Conservation (phyloP, 176 grass and related monocot genomes). For the Neostapfia colusana region DNA sequence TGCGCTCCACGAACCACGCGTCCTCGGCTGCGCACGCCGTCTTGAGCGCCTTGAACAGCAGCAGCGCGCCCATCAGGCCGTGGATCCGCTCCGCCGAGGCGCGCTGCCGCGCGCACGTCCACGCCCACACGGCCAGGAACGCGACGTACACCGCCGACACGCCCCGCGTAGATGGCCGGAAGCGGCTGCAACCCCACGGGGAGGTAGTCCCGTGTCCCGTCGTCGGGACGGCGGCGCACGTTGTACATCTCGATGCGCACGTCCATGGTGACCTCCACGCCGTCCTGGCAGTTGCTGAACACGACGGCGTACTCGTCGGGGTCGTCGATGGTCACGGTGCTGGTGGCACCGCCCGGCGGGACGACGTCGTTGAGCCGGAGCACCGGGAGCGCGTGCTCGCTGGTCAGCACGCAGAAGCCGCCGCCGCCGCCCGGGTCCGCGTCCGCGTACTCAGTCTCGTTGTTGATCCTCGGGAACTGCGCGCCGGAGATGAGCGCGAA, state of each 20-base stretch:
- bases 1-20: constrained; percentile 55
- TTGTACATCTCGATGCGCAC: constrained; percentile 75
- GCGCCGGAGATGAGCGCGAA: constrained; percentile 56
- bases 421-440: constrained; percentile 13
- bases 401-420: constrained; percentile 57
- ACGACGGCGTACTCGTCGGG: constrained; percentile 60
- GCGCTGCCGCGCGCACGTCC: constrained; percentile 35
- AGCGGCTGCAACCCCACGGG: constrained; percentile 57
- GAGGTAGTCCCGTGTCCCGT: constrained; percentile 49
- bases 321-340: constrained; percentile 34
- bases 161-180: constrained; percentile 48
- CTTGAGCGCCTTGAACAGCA: constrained; percentile 80
- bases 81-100: constrained; percentile 54
- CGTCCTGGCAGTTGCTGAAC: constrained; percentile 58
- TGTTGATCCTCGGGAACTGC: constrained; percentile 43
- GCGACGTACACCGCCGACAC: constrained; percentile 50
- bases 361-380: constrained; percentile 56
- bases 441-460: constrained; percentile 45
- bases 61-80: constrained; percentile 58
- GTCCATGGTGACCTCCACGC: constrained; percentile 61
- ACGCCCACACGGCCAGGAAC: constrained; percentile 49
- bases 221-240: constrained; percentile 6
- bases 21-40: constrained; percentile 70
- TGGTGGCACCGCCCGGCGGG: constrained; percentile 17
- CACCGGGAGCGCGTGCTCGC: constrained; percentile 46